A percentile compares a stretch with the other conserved stretches of the same genome.
phyloP scores from a whole-genome alignment of 257 asterid species.

The Prunella vulgaris region DNA sequence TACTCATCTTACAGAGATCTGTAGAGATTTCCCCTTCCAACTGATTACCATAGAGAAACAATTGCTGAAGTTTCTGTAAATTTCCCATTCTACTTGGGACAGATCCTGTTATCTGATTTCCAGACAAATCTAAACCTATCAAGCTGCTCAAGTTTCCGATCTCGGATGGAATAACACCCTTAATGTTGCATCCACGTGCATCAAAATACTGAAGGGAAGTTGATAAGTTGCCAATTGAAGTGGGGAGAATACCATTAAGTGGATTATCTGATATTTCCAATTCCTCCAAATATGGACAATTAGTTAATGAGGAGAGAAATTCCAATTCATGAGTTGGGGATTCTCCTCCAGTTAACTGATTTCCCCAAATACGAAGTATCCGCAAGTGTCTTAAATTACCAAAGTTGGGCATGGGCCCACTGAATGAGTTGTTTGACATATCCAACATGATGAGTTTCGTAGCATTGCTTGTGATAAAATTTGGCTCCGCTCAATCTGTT shows the following conservation, averaged over 20 bases:
- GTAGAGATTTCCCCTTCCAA: not conserved
- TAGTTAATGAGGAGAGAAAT: slow-evolving; percentile 1
- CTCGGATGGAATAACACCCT: not conserved
- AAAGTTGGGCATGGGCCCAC: not conserved
- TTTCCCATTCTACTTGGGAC: not conserved
- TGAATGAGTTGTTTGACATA: not conserved
- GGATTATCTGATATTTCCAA: not conserved
- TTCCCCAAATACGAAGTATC: not conserved
- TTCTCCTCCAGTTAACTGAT: not conserved
- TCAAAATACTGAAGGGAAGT: not conserved
- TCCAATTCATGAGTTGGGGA: not conserved
- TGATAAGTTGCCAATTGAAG: not conserved
- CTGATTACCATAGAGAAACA: not conserved
- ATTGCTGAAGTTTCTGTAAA: not conserved
- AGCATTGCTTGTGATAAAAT: not conserved
- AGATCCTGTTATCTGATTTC: not conserved
- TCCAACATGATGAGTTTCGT: not conserved
- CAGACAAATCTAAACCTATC: not conserved
- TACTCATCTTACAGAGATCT: not conserved
- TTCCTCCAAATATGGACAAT: not conserved
- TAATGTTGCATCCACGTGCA: not conserved
- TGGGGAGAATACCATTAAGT: not conserved
- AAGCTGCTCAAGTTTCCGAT: not conserved
- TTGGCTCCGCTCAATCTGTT: not conserved
- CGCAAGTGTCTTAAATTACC: not conserved